phyloP scores from a whole-genome alignment of 805 yeast species.

The Wickerhamomyces chaumierensis region DNA sequence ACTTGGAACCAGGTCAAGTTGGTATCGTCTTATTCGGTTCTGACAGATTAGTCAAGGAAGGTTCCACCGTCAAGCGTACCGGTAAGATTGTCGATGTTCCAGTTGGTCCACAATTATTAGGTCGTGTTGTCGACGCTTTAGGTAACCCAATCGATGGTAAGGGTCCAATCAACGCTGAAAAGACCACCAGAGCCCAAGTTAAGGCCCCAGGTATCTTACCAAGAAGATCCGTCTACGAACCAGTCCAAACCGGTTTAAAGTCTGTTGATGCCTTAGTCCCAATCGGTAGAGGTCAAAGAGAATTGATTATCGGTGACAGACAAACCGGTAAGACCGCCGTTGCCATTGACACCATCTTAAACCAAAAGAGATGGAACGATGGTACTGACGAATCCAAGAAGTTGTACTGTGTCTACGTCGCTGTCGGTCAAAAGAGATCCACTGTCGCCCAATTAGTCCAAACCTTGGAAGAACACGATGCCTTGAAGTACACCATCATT shows the following conservation, averaged over 20 bases:
- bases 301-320: constrained; percentile 99
- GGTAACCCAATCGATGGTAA: constrained; percentile 99
- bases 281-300: constrained; percentile 99
- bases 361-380: constrained; percentile 98
- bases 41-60: constrained; percentile 96
- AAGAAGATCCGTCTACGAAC: constrained; percentile 97
- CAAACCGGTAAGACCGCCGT: constrained; percentile 99
- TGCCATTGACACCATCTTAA: constrained; percentile 94
- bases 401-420: constrained; percentile 99
- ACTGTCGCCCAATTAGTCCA: constrained; percentile 99
- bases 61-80: constrained; percentile 99
- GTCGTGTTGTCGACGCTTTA: constrained; percentile 98
- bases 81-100: constrained; percentile 99
- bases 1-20: constrained; percentile 99
- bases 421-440: constrained; percentile 99
- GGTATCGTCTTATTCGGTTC: constrained; percentile 99
- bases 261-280: constrained; percentile 99
- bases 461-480: constrained; percentile 97
- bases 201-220: constrained; percentile 99
- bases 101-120: constrained; percentile 95
- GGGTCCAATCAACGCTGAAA: constrained; percentile 88
- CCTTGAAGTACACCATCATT: constrained; percentile 92
- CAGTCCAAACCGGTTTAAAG: constrained; percentile 99
- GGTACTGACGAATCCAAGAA: constrained; percentile 94
- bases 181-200: constrained; percentile 90